A percentile compares a stretch with the other conserved stretches of the same genome.
Evolutionary conservation across 805 yeast species (phyloP).

Genomic region (Saccharomycopsis synnaedendra): DNA sequence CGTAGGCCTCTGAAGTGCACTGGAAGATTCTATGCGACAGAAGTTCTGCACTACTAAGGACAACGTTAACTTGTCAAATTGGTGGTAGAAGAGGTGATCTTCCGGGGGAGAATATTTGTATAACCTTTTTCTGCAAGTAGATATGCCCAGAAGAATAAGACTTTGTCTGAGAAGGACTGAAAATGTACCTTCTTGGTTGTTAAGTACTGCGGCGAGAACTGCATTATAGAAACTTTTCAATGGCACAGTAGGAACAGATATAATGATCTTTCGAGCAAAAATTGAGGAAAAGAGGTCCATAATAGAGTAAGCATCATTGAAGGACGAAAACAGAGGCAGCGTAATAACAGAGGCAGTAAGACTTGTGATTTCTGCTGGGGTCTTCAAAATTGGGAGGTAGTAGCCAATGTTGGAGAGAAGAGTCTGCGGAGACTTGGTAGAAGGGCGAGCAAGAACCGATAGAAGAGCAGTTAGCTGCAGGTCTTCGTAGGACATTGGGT

Average conservation of each 20-base stretch:
- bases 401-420: slow-evolving; percentile 10
- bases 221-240: slow-evolving; percentile 10
- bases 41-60: slow-evolving; percentile 3
- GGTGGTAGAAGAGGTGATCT: slow-evolving; percentile 3
- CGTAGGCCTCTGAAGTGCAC: neutral
- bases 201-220: neutral
- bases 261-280: slow-evolving; percentile 8
- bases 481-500: no score
- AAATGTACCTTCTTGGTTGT: neutral
- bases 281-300: slow-evolving; percentile 3
- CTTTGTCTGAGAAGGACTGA: slow-evolving; percentile 4
- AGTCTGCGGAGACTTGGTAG: no score
- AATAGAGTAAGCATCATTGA: slow-evolving; percentile 4
- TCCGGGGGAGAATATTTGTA: slow-evolving; percentile 7
- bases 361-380: neutral
- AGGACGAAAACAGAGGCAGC: slow-evolving; percentile 3
- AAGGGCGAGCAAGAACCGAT: no score
- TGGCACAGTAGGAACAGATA: slow-evolving; percentile 12
- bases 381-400: slow-evolving; percentile 10
- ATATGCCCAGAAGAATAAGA: slow-evolving; percentile 10
- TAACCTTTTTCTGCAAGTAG: neutral
- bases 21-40: neutral
- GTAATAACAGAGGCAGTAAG: slow-evolving; percentile 1
- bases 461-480: no score
- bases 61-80: slow-evolving; percentile 5